A percentile compares a stretch with the other conserved stretches of the same genome.
Conservation (phyloP, 1,139 yeast species). For the Citeromyces hawaiiensis region DNA sequence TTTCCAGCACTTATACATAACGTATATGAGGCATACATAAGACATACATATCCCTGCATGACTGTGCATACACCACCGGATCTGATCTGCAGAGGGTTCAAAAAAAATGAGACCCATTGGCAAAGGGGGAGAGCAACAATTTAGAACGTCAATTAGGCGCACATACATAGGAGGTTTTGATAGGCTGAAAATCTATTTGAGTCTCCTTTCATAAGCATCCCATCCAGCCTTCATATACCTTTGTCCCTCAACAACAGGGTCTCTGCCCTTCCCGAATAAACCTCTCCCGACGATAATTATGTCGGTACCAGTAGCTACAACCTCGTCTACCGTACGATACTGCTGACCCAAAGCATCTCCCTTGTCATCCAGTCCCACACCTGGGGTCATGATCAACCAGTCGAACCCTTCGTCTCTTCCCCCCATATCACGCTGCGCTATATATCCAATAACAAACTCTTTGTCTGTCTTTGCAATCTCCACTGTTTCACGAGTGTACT, state of each 20-base stretch:
- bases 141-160: too few relatives aligned
- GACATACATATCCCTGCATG: too few relatives aligned
- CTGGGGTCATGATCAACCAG: constrained; percentile 96
- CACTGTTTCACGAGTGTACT: constrained; percentile 74
- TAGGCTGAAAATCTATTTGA: constrained; percentile 7
- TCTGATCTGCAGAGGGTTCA: too few relatives aligned
- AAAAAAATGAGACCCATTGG: too few relatives aligned
- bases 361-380: constrained; percentile 93
- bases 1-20: too few relatives aligned
- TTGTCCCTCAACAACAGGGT: constrained; percentile 74
- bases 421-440: constrained; percentile 85
- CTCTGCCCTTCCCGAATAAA: constrained; percentile 89
- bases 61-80: too few relatives aligned
- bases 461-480: constrained; percentile 81
- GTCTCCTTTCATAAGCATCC: constrained; percentile 60
- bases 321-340: constrained; percentile 84
- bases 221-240: constrained; percentile 92
- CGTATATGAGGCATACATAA: too few relatives aligned
- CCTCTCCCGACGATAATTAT: constrained; percentile 97
- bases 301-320: constrained; percentile 68
- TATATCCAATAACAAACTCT: constrained; percentile 90
- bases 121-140: too few relatives aligned
- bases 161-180: too few relatives aligned
- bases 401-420: constrained; percentile 77
- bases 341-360: constrained; percentile 98